Percentiles rank a stretch among this genome's conserved stretches.
phyloP scores from a whole-genome alignment of 169 alveolate genomes.

The Eimeria necatrix region DNA sequence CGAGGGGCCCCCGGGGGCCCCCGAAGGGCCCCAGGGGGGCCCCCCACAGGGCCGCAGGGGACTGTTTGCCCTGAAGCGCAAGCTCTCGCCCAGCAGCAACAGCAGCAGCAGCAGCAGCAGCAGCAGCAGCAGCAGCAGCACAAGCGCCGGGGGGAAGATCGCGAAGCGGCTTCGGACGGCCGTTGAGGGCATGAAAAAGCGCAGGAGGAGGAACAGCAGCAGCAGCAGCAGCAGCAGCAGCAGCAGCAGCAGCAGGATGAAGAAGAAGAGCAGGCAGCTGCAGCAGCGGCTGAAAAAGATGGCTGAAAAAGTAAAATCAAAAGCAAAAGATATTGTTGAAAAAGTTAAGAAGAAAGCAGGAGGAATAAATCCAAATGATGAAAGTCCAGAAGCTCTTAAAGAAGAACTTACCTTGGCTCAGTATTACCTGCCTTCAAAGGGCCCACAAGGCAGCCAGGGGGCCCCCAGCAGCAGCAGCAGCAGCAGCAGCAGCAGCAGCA shows the following conservation, averaged over 20 bases:
- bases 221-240: neutral
- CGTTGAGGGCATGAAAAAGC: too few species aligned
- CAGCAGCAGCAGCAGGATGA: neutral
- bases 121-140: too few species aligned
- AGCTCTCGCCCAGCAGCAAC: too few species aligned
- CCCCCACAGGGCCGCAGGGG: neutral
- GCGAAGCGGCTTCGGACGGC: too few species aligned
- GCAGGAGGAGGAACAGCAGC: too few species aligned
- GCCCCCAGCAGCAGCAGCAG: neutral
- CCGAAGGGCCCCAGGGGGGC: neutral
- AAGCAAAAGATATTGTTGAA: neutral
- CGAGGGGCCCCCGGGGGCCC: too few species aligned
- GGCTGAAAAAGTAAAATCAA: too few species aligned
- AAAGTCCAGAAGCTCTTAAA: neutral
- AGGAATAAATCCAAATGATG: neutral
- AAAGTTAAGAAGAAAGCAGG: neutral
- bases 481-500: neutral
- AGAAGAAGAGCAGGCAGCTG: neutral
- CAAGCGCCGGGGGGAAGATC: too few species aligned
- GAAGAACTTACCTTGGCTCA: neutral
- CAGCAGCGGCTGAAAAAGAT: neutral
- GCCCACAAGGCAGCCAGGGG: neutral
- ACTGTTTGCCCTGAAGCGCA: too few species aligned
- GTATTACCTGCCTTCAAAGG: neutral
- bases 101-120: too few species aligned